Percentiles rank a stretch among this genome's conserved stretches.
These are phyloP conservation scores for Trichoderma harzianum DNA, from an alignment of 2,329 filamentous ascomycete species.

Conservation along the genomic window DNA sequence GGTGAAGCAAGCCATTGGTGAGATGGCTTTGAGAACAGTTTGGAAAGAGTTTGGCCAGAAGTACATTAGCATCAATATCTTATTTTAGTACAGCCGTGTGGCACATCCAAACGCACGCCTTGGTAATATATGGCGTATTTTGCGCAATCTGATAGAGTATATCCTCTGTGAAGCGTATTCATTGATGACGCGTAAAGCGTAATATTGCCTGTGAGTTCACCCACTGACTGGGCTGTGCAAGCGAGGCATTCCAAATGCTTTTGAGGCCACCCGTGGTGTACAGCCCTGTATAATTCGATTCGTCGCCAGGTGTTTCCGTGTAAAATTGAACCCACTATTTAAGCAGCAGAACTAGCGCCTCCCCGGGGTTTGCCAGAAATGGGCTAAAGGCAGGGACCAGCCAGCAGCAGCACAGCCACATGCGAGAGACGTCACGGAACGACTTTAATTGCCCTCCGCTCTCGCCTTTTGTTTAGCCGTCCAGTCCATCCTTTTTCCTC, in stretches of 20 bases:
- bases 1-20: background rate
- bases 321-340: background rate
- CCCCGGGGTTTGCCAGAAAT: background rate
- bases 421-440: background rate
- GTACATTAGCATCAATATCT: background rate
- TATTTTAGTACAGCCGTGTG: background rate
- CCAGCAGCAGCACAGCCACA: slow-evolving; percentile 10
- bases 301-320: background rate
- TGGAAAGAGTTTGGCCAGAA: background rate
- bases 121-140: background rate
- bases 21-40: background rate
- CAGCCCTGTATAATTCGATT: background rate
- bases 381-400: background rate
- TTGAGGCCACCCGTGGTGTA: background rate
- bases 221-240: background rate
- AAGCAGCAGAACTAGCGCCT: background rate
- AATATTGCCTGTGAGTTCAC: background rate
- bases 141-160: background rate
- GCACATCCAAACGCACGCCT: background rate
- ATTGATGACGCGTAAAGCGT: background rate
- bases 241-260: background rate
- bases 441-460: background rate
- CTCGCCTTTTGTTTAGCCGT: background rate
- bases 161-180: background rate
- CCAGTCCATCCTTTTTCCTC: background rate